Conservation (phyloP, 2,329 filamentous ascomycete genomes). For the Aureobasidium sp. region DNA sequence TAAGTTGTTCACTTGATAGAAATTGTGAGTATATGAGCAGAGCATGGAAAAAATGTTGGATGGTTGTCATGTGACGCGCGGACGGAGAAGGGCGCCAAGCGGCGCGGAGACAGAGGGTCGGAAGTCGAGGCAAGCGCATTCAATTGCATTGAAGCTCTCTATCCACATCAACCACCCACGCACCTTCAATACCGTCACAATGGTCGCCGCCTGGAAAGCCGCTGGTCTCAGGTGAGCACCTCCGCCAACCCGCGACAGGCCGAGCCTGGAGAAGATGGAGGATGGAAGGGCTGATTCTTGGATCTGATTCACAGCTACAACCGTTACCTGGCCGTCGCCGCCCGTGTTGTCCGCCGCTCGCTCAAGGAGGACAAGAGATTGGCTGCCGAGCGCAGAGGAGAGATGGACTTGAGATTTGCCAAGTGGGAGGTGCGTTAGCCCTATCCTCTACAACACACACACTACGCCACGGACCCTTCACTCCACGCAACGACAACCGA, state of each 20-base stretch:
- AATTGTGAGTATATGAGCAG: not conserved
- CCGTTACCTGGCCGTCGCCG: slow-evolving; percentile 94
- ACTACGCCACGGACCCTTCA: not conserved
- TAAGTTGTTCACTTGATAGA: not conserved
- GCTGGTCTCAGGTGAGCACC: slow-evolving; percentile 81
- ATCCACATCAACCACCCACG: slow-evolving; percentile 11
- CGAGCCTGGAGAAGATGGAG: not conserved
- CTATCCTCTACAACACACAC: not conserved
- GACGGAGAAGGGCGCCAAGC: slow-evolving; percentile 8
- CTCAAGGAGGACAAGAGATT: slow-evolving; percentile 93
- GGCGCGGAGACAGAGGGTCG: not conserved
- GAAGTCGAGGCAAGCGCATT: slow-evolving; percentile 3
- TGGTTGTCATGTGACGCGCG: slow-evolving; percentile 13
- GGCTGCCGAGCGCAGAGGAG: slow-evolving; percentile 77
- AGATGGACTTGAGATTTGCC: slow-evolving; percentile 81
- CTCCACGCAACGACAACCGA: not conserved
- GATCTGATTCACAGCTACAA: slow-evolving; percentile 69
- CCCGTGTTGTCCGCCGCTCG: slow-evolving; percentile 90
- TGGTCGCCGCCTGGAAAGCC: slow-evolving; percentile 98
- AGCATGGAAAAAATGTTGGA: not conserved
- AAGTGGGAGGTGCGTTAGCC: slow-evolving; percentile 82
- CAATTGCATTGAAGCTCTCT: slow-evolving; percentile 6
- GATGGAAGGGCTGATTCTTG: slow-evolving; percentile 4
- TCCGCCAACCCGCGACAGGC: not conserved
- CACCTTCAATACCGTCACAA: slow-evolving; percentile 50